Evolutionary conservation across 73 alveolate genomes (phyloP), one percentile per base, ranked within the genome.

Genomic region (Symbiodinium natans): DNA sequence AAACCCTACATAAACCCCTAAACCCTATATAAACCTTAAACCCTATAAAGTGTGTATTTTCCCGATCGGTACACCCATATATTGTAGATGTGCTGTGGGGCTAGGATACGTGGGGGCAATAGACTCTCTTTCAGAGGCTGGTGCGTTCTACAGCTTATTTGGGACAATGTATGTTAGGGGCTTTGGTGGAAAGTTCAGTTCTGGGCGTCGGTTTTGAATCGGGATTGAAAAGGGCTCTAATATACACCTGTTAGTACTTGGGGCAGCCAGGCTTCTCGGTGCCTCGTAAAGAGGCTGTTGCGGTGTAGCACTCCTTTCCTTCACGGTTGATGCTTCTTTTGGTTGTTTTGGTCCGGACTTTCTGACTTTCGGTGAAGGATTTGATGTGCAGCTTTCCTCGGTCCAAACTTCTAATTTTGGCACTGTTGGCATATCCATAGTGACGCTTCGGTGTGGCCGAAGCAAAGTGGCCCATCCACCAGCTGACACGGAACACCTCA

Each of bases 391-490:
- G 59, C 19, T 23, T 11, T n/a, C 94, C 94, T 15, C 4, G 38
- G 42, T 86, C 83, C 83, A 86, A 23, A 13, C 25, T 0, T 29
- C 34, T 10, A 6, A 54, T 27, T 36, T 25, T 8, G 1, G 29
- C 27, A 1, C 43, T 34, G 34, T 86, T 86, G 33, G 52, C 15
- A 21, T 56, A 86, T 7, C 63, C 94, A 38, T 86, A 86, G n/a
- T 86, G 94, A 4, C 94, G 13, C 42, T 86, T 86, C 1, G 94
- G 82, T 0, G 84, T 86, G 4, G 36, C 15, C 11, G 52, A 2
- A 0, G 29, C 63, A 27, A 52, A 86, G 42, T 86, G 94, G 17
- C 43, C 34, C 94, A 86, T 86, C 94, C 94, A 86, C 94, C 94
- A 86, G 0, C 19, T 7, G 9, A 56, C 17, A 15, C 46, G 15